These are phyloP conservation scores for Ganoderma meredithae DNA, from an alignment of 1,284 basidiomycete species.

Conservation along the genomic window DNA sequence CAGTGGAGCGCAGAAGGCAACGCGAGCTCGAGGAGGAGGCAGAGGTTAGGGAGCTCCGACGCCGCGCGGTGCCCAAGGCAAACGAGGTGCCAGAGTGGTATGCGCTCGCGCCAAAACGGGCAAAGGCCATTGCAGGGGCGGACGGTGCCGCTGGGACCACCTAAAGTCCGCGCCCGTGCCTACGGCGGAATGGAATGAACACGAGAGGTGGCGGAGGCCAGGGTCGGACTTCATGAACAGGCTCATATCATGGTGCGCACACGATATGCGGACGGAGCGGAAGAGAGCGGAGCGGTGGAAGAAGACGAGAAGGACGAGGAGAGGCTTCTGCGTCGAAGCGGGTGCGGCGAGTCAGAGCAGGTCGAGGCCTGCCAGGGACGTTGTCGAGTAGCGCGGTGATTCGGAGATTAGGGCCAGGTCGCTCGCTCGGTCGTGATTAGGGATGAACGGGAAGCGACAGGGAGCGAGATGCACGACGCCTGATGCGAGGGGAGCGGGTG, in stretches of 20 bases:
- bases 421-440: background rate
- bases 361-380: background rate
- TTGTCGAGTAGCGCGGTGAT: background rate
- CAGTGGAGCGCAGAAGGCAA: constrained; percentile 50
- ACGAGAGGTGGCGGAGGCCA: too few relatives aligned
- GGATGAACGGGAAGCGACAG: constrained; percentile 3
- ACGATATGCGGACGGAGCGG: constrained; percentile 1
- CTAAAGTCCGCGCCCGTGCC: background rate
- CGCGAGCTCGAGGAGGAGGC: constrained; percentile 61
- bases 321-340: background rate
- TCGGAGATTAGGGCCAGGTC: constrained; percentile 8
- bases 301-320: background rate
- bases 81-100: constrained; percentile 81
- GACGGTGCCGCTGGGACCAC: constrained; percentile 2
- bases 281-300: constrained; percentile 1
- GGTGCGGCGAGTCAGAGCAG: background rate
- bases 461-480: constrained; percentile 2
- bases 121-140: constrained; percentile 26
- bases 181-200: background rate
- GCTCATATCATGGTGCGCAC: background rate
- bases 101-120: constrained; percentile 59
- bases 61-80: constrained; percentile 69
- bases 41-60: constrained; percentile 64
- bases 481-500: constrained; percentile 8
- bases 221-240: background rate